Base-by-base conservation (phyloP, 2,329 filamentous ascomycete genomes). In the Nemania abortiva region DNA sequence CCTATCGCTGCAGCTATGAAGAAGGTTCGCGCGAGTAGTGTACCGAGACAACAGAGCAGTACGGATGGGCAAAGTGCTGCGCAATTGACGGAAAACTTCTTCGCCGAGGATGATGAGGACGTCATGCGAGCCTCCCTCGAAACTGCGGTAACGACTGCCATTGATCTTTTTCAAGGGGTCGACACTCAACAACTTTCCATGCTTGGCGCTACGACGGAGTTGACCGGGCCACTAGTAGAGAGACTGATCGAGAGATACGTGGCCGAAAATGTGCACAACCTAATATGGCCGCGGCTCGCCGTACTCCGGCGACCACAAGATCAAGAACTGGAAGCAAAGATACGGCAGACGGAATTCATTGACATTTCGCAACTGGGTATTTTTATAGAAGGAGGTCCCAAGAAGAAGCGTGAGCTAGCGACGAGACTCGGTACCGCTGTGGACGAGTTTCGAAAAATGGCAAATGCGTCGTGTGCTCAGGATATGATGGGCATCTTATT, bases 311-410 rank as follows among this genome's bases (percentile, higher is more conserved):
- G 92, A 59, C 85, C 89, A 0, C 95, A 98, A 72, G 96, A 99
- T 76, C 84, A 92, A 9, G 94, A 98, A 74, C 84, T 99, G 6
- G 95, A 98, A 78, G 89, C 90, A 29, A 94, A 96, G 77, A 96
- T 98, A 64, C 89, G 92, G 50, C 93, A 97, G 78, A 98, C 98
- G 94, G 90, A 94, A 75, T 92, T 91, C 75, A 90, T 99, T 65
- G 96, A 99, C 80, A 92, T 99, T 62, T 96, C 94, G 1, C 96
- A 99, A 80, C 90, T 99, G 18, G 96, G 96, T 0, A 94, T 99
- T 61, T 86, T 89, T 3, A 93, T 98, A 54, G 92, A 95, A 68
- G 92, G 92, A 53, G 93, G 93, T 0, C 87, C 88, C 62, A 87
- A 87, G 73, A 93, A 90, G 39, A 98, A 97, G 77, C 89, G 93